These are phyloP conservation scores for Epichloe sp. DNA, from an alignment of 2,329 filamentous ascomycete species.

Conservation along the genomic window DNA sequence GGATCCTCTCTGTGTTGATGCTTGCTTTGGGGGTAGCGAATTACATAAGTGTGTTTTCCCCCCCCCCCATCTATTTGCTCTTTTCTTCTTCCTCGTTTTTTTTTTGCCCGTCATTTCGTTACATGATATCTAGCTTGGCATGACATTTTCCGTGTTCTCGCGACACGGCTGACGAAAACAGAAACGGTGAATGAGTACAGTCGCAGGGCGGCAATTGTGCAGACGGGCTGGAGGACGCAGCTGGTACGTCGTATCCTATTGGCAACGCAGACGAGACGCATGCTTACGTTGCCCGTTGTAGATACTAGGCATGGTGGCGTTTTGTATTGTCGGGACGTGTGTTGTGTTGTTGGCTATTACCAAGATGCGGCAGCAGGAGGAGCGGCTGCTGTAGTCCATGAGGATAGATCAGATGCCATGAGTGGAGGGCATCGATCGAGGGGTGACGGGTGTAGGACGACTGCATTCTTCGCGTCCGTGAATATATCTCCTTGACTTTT, in stretches of 20 bases:
- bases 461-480: too few relatives aligned
- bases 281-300: conserved; percentile 14
- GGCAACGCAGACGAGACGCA: too few relatives aligned
- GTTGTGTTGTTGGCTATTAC: conserved; percentile 45
- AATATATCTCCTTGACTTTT: too few relatives aligned
- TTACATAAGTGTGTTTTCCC: conserved; percentile 49
- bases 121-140: background rate
- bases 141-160: background rate
- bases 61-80: too few relatives aligned
- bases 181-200: conserved; percentile 70
- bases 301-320: conserved; percentile 49
- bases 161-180: conserved; percentile 12
- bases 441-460: too few relatives aligned
- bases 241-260: conserved; percentile 38
- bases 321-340: conserved; percentile 52
- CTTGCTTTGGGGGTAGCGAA: conserved; percentile 68
- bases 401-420: too few relatives aligned
- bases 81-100: too few relatives aligned
- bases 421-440: too few relatives aligned
- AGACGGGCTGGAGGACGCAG: conserved; percentile 89
- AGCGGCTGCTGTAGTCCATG: too few relatives aligned
- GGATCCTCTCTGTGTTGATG: conserved; percentile 66
- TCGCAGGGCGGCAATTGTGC: conserved; percentile 66
- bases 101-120: background rate
- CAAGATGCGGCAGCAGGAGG: background rate